These are phyloP conservation scores for Tolypocladium inflatum DNA, from an alignment of 2,329 filamentous ascomycete species.

Conservation along the genomic window DNA sequence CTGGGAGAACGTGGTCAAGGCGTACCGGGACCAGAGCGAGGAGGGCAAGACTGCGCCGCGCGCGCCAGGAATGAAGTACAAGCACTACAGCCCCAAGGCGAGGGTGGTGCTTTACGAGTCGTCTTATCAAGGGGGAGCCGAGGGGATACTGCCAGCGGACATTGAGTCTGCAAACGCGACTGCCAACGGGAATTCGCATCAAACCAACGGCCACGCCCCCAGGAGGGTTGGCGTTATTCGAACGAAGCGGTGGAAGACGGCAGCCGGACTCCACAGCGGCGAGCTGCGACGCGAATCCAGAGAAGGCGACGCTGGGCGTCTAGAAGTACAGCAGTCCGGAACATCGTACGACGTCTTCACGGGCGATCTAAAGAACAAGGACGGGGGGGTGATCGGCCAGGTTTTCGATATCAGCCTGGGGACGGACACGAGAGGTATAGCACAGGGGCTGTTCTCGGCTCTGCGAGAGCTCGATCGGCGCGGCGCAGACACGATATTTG, in stretches of 20 bases:
- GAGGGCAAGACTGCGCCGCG: constrained; percentile 57
- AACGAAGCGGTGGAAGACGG: constrained; percentile 42
- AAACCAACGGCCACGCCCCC: constrained; percentile 12
- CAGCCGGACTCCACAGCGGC: constrained; percentile 27
- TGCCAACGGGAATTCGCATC: constrained; percentile 3
- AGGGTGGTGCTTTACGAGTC: constrained; percentile 75
- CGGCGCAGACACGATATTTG: constrained; percentile 73
- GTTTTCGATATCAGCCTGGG: constrained; percentile 68
- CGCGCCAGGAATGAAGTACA: constrained; percentile 98
- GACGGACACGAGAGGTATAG: constrained; percentile 60
- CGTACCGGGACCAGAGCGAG: constrained; percentile 68
- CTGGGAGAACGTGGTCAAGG: constrained; percentile 71
- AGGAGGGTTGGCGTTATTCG: constrained; percentile 43
- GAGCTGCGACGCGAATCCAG: constrained; percentile 12
- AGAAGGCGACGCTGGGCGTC: not conserved
- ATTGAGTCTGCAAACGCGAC: constrained; percentile 13
- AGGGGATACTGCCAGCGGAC: constrained; percentile 27
- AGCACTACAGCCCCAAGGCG: constrained; percentile 91
- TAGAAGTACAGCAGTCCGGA: constrained; percentile 15
- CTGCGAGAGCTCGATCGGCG: constrained; percentile 75
- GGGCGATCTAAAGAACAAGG: constrained; percentile 25
- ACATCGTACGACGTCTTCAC: constrained; percentile 30
- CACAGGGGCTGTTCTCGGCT: constrained; percentile 79
- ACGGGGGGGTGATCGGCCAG: constrained; percentile 24
- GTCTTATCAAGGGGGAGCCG: constrained; percentile 21